Percentiles rank a stretch among this genome's conserved stretches.
These are phyloP conservation scores for Boletellus sp. DNA, from an alignment of 768 basidiomycete genomes.

Conservation along the genomic window DNA sequence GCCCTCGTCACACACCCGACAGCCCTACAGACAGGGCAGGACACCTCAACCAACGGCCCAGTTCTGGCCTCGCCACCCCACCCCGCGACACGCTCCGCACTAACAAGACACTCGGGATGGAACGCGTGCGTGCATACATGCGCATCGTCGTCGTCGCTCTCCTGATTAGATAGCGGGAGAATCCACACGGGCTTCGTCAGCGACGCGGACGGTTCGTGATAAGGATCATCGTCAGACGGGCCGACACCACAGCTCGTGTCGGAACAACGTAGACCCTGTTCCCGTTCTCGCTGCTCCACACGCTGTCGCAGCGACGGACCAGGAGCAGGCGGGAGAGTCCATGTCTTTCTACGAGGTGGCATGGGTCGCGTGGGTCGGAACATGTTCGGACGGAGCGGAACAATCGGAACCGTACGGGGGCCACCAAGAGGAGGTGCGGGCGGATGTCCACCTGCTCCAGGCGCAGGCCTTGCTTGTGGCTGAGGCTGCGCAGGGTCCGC, in stretches of 20 bases:
- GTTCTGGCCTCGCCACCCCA: constrained; percentile 49
- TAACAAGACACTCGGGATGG: constrained; percentile 71
- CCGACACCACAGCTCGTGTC: constrained; percentile 74
- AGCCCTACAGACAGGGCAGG: constrained; percentile 68
- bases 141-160: constrained; percentile 8
- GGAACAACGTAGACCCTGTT: constrained; percentile 66
- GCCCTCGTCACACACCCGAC: constrained; percentile 54
- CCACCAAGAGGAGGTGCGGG: constrained; percentile 5
- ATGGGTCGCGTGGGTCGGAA: constrained; percentile 22
- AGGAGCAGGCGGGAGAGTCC: constrained; percentile 61
- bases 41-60: constrained; percentile 53
- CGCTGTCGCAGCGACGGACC: constrained; percentile 70
- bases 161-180: constrained; percentile 8
- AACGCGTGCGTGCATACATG: constrained; percentile 61
- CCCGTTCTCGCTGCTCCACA: constrained; percentile 68
- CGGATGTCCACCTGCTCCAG: constrained; percentile 8
- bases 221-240: constrained; percentile 69
- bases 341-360: constrained; percentile 38
- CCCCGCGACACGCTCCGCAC: constrained; percentile 60
- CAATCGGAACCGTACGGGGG: constrained; percentile 15
- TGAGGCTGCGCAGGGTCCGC: constrained; percentile 4
- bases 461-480: constrained; percentile 5
- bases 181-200: constrained; percentile 25
- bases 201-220: constrained; percentile 27
- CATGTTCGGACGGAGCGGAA: constrained; percentile 19